Evolutionary conservation across 805 yeast genomes (phyloP).

Genomic region (Spencermartinsiella europaea): DNA sequence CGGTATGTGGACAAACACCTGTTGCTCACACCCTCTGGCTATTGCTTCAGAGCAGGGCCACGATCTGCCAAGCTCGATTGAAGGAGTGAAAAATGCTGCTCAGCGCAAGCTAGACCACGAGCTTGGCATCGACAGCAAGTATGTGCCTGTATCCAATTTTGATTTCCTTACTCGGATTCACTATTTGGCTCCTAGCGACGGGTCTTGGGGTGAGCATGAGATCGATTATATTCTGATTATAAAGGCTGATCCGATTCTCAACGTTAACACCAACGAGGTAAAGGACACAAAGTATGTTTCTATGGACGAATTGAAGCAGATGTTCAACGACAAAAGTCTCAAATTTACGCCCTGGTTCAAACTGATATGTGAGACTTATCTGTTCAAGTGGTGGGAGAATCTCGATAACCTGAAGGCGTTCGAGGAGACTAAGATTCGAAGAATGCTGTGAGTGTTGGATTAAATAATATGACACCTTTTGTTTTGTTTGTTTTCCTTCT

Average conservation of each 20-base stretch:
- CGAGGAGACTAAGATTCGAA: slow-evolving; percentile 33
- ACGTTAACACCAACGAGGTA: slow-evolving; percentile 78
- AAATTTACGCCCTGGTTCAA: slow-evolving; percentile 98
- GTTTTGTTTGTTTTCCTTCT: too few relatives aligned
- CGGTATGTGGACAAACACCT: slow-evolving; percentile 96
- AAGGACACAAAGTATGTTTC: slow-evolving; percentile 73
- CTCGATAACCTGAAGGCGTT: slow-evolving; percentile 52
- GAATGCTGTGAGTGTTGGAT: slow-evolving; percentile 23
- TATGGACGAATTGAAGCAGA: slow-evolving; percentile 56
- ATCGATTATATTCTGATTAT: slow-evolving; percentile 89
- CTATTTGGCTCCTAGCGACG: slow-evolving; percentile 75
- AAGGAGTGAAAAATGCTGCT: slow-evolving; percentile 84
- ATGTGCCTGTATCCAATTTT: slow-evolving; percentile 61
- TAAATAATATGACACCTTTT: neutral
- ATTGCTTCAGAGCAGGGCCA: slow-evolving; percentile 74
- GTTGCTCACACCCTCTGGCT: slow-evolving; percentile 96
- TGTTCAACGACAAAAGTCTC: slow-evolving; percentile 65
- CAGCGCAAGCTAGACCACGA: slow-evolving; percentile 90
- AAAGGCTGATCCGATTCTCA: slow-evolving; percentile 44
- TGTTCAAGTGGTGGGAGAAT: slow-evolving; percentile 91
- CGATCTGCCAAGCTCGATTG: slow-evolving; percentile 52
- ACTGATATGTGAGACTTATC: slow-evolving; percentile 83
- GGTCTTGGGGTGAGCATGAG: slow-evolving; percentile 96
- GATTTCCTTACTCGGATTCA: slow-evolving; percentile 89
- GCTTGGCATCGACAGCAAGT: slow-evolving; percentile 67